Base-by-base conservation (phyloP, 2,329 filamentous ascomycete genomes). In the Pseudopyricularia cyperi region DNA sequence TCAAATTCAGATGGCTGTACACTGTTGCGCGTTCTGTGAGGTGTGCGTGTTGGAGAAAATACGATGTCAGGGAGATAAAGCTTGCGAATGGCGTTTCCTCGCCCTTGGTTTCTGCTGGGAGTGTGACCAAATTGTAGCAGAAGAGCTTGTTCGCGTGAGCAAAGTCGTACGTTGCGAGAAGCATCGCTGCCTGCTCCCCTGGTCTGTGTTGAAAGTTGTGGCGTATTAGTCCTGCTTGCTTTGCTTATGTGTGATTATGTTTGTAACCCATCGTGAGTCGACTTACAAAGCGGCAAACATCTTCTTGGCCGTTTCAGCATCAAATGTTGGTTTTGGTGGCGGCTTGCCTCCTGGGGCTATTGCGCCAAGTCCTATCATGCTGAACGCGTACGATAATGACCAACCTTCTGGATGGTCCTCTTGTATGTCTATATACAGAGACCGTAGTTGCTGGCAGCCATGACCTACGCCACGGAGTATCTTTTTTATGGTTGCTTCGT, bases 61-160 rank as follows among this genome's bases (percentile, higher is more conserved):
- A 98, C 3, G 91, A 97, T 3, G 87, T 87, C 44, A 95, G 74
- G 0, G 91, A 97, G 28, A 97, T 71, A 62, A 91, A 94, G 58
- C 80, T 83, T 47, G 85, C 81, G 56, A 98, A 83, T 0, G 90
- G 86, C 1, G 83, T 77, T 60, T 91, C 83, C 48, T 79, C 74
- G 42, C 74, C 79, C 58, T 83, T 83, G 48, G 82, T 80, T 1
- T 37, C 37, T 7, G 81, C 68, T 6, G 77, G 62, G 24, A 81
- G 63, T 2, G 80, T 83, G 50, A 95, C 80, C 44, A 98, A 69
- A 59, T 85, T 90, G 64, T 87, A 85, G 65, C 88, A 91, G 67
- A 98, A 97, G 8, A 96, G 75, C 68, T 96, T 97, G 71, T 97
- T 98, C 33, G 90, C 86, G 62, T 95, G 86, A 3, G 83, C 82